A percentile compares a stretch with the other conserved stretches of the same genome.
Conservation (phyloP, 169 alveolate genomes). For the Babesia bigemina region DNA sequence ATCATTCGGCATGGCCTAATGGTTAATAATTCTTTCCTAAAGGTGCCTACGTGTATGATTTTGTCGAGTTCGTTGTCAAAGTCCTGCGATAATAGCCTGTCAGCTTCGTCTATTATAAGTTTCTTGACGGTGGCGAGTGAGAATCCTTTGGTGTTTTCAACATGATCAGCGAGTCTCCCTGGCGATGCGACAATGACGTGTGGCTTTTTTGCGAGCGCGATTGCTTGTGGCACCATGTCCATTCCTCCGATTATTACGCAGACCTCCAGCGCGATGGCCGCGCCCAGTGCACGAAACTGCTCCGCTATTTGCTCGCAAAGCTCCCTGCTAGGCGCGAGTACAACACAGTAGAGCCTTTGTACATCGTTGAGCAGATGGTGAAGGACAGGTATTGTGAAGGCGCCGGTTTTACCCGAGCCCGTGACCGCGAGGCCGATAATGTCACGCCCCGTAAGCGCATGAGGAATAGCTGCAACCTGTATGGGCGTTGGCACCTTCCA, state of each 20-base stretch:
- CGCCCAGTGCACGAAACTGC: slow-evolving; percentile 93
- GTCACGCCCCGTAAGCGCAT: slow-evolving; percentile 92
- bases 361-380: slow-evolving; percentile 89
- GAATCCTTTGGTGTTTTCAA: slow-evolving; percentile 98
- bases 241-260: slow-evolving; percentile 97
- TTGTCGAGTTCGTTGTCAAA: slow-evolving; percentile 96
- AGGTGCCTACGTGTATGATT: slow-evolving; percentile 83
- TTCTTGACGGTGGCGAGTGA: slow-evolving; percentile 87
- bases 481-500: slow-evolving; percentile 94
- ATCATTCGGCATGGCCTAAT: slow-evolving; percentile 84
- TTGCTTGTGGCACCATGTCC: slow-evolving; percentile 94
- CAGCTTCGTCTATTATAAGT: slow-evolving; percentile 96
- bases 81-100: slow-evolving; percentile 92
- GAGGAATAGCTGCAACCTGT: slow-evolving; percentile 91
- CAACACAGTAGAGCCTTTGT: slow-evolving; percentile 86
- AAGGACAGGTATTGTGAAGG: slow-evolving; percentile 95
- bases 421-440: slow-evolving; percentile 99
- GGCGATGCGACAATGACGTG: slow-evolving; percentile 98
- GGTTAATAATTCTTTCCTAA: background rate
- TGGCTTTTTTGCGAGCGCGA: slow-evolving; percentile 94
- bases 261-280: slow-evolving; percentile 88
- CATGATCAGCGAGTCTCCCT: slow-evolving; percentile 99
- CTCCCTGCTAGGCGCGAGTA: slow-evolving; percentile 98
- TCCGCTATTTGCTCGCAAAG: slow-evolving; percentile 96
- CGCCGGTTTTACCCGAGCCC: slow-evolving; percentile 92